Conservation (phyloP, 768 basidiomycete species). For the Termitomyces sp. region DNA sequence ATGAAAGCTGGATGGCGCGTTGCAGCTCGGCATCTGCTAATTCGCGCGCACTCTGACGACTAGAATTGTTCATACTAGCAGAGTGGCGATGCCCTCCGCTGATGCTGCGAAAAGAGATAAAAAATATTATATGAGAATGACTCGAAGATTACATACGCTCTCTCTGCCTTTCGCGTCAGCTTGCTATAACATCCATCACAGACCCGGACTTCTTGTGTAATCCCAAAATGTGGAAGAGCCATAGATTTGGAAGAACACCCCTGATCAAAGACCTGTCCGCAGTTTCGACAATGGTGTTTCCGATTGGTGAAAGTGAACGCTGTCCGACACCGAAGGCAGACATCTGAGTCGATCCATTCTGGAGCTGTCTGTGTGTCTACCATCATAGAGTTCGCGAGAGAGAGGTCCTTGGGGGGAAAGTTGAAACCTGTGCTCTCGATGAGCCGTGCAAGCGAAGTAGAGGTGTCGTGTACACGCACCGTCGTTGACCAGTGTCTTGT, state of each 20-base stretch:
- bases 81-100: slow-evolving; percentile 54
- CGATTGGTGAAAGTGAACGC: slow-evolving; percentile 93
- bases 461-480: slow-evolving; percentile 43
- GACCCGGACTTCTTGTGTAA: slow-evolving; percentile 88
- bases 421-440: slow-evolving; percentile 53
- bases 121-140: neutral
- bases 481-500: slow-evolving; percentile 71
- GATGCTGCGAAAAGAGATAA: slow-evolving; percentile 17
- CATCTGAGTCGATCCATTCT: slow-evolving; percentile 95
- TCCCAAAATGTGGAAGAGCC: slow-evolving; percentile 90
- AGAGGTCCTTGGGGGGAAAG: slow-evolving; percentile 79
- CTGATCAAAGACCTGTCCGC: slow-evolving; percentile 95
- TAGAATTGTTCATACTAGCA: slow-evolving; percentile 48
- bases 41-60: slow-evolving; percentile 57
- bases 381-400: slow-evolving; percentile 74
- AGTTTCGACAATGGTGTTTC: slow-evolving; percentile 98
- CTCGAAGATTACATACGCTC: slow-evolving; percentile 35
- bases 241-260: slow-evolving; percentile 84
- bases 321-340: slow-evolving; percentile 89
- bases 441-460: slow-evolving; percentile 1
- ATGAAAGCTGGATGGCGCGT: slow-evolving; percentile 87
- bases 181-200: slow-evolving; percentile 91
- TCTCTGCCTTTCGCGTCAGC: slow-evolving; percentile 61
- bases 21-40: slow-evolving; percentile 85
- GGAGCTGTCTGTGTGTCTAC: slow-evolving; percentile 90